Evolutionary conservation across 169 alveolate genomes (phyloP).

Genomic region (Perkinsus chesapeaki): DNA sequence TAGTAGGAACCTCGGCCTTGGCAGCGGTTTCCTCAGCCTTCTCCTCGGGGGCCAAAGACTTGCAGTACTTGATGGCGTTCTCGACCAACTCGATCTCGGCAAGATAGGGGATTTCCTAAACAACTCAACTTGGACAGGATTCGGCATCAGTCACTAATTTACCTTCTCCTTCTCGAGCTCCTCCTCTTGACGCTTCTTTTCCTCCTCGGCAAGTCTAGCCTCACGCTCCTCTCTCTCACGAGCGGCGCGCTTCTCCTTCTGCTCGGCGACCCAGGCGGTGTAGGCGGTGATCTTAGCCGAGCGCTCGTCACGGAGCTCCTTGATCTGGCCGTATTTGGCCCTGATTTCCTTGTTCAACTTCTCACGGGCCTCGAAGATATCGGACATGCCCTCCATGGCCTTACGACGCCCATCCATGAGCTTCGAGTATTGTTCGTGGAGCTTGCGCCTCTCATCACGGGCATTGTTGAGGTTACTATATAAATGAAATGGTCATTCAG

Average conservation of each 20-base stretch:
- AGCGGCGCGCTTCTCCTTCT: conserved; percentile 1
- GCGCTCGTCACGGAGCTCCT: conserved; percentile 5
- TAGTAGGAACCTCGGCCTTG: background rate
- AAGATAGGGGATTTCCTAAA: background rate
- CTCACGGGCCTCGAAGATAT: background rate
- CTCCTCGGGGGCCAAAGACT: background rate
- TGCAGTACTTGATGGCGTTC: conserved; percentile 4
- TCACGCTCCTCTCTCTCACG: conserved; percentile 1
- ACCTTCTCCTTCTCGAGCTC: background rate
- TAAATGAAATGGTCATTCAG: background rate
- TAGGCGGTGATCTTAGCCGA: background rate
- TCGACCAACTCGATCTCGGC: background rate
- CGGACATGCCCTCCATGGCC: conserved; percentile 2
- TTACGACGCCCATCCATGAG: background rate
- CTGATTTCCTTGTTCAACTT: background rate
- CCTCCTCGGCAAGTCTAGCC: background rate
- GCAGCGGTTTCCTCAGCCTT: background rate
- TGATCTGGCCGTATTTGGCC: background rate
- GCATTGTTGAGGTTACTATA: background rate
- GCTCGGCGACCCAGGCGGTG: background rate
- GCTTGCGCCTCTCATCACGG: conserved; percentile 1
- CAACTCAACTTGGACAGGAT: background rate
- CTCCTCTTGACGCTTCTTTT: background rate
- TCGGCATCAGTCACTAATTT: background rate
- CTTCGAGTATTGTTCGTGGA: background rate